Conservation (phyloP, 768 basidiomycete genomes). For the Auricularia sp. region DNA sequence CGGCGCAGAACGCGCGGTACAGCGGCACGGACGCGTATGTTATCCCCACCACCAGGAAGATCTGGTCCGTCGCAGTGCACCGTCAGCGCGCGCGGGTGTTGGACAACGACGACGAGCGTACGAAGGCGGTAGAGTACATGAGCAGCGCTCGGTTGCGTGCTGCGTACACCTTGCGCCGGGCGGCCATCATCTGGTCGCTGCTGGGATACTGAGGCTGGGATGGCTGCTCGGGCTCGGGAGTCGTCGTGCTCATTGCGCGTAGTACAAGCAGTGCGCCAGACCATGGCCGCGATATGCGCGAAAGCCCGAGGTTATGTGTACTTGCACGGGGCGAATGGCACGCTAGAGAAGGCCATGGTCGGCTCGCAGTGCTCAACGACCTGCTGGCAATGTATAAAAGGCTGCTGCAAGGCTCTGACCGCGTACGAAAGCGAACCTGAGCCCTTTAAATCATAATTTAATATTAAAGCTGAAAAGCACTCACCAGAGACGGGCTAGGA, state of each 20-base stretch:
- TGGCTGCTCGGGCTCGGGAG: neutral
- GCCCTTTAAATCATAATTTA: neutral
- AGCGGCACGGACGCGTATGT: constrained; percentile 97
- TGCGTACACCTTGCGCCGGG: constrained; percentile 35
- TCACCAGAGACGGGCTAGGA: neutral
- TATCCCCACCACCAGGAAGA: constrained; percentile 66
- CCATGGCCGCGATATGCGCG: too few species aligned
- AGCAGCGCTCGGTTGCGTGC: constrained; percentile 62
- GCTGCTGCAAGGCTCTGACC: neutral
- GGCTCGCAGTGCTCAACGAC: too few species aligned
- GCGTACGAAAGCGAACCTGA: neutral
- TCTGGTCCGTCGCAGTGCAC: constrained; percentile 30
- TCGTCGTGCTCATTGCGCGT: neutral
- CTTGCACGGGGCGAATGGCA: too few species aligned
- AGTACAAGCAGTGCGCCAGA: neutral
- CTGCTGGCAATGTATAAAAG: too few species aligned
- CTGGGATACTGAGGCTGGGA: neutral
- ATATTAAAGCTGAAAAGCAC: neutral
- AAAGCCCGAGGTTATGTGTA: too few species aligned
- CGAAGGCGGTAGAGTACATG: constrained; percentile 78
- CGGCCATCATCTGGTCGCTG: constrained; percentile 9
- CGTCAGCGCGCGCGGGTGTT: too few species aligned
- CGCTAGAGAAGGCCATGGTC: too few species aligned
- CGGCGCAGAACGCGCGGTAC: constrained; percentile 96
- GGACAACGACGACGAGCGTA: constrained; percentile 27